Base-by-base conservation (phyloP, 352 stramenopile species). In the Globisporangium paddicum region DNA sequence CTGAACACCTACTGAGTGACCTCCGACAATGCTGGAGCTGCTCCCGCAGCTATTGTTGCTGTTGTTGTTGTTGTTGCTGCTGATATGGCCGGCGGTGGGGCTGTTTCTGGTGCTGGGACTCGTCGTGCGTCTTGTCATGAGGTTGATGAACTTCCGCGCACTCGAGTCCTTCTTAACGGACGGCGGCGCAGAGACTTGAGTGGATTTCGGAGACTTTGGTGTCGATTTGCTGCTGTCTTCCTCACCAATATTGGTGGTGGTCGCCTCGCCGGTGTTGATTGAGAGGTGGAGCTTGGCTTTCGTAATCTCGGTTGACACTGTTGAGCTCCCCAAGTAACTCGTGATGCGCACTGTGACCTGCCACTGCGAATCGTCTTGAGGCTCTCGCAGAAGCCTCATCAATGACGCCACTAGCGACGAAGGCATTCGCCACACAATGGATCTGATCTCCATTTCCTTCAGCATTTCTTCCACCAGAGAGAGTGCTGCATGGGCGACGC, bases 391-490 rank as follows among this genome's bases (percentile, higher is more conserved):
- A 6, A 86, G 54, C 11, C 67, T 64, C 7, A 71, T 67, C 2
- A 88, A 62, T 1, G 67, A 64, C 0, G 67, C 71, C 13, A 75
- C 54, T 1, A 90, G 55, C 14, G 60, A 38, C 0, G 75, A 48
- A 0, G 71, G 47, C 6, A 79, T 70, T 42, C 46, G 66, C 75
- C 77, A 88, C 19, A 54, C 21, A 9, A 68, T 23, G 5, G 57
- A 58, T 1, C 18, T 37, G 0, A 34, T 34, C 2, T 63, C 54
- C 1, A 79, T 46, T 25, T 72, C 68, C 25, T 52, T 38, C 44
- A 87, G 57, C 32, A 88, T 26, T n/a, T 77, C 62, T 66, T 88
- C 75, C 0, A 86, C 41, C 42, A 80, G 14, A 18, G 63, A 2
- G 18, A 80, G 63, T 5, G 60, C 55, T 11, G 25, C 32, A 14